These are phyloP conservation scores for Gentiana dahurica DNA, from an alignment of 257 asterid genomes.

Conservation along the genomic window DNA sequence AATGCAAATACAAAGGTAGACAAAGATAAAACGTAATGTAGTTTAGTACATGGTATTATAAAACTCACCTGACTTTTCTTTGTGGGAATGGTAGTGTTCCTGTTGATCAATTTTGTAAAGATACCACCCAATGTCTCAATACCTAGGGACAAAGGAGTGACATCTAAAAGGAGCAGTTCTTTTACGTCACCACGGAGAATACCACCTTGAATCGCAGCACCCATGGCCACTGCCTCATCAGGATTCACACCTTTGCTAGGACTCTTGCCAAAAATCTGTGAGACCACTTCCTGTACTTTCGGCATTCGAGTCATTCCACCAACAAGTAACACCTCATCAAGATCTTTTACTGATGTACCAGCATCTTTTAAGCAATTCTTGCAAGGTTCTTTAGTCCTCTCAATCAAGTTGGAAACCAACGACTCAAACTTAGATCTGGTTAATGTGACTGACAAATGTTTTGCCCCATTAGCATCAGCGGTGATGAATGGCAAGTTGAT, in stretches of 20 bases:
- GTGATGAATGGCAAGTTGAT: constrained; percentile 67
- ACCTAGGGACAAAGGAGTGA: constrained; percentile 69
- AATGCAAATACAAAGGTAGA: too few species aligned
- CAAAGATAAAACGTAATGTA: too few species aligned
- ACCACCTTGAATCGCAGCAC: constrained; percentile 78
- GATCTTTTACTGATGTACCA: constrained; percentile 44
- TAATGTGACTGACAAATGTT: constrained; percentile 57
- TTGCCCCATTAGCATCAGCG: constrained; percentile 71
- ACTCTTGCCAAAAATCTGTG: constrained; percentile 58
- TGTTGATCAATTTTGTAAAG: constrained; percentile 56
- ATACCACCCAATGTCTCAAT: constrained; percentile 70
- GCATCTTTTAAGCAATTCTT: constrained; percentile 71
- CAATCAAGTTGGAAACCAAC: constrained; percentile 50
- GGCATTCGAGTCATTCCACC: constrained; percentile 84
- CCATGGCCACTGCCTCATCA: constrained; percentile 79
- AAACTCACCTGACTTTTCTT: constrained; percentile 59
- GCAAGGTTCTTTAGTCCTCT: constrained; percentile 65
- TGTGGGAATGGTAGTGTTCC: constrained; percentile 70
- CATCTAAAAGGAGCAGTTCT: constrained; percentile 67
- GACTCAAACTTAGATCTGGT: constrained; percentile 67
- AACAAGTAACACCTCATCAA: constrained; percentile 69
- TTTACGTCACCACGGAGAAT: constrained; percentile 65
- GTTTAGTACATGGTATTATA: too few species aligned
- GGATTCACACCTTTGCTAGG: constrained; percentile 83
- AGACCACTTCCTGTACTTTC: constrained; percentile 60